These are phyloP conservation scores for Durio zibethinus DNA, from an alignment of 345 rosid genomes.

Conservation along the genomic window DNA sequence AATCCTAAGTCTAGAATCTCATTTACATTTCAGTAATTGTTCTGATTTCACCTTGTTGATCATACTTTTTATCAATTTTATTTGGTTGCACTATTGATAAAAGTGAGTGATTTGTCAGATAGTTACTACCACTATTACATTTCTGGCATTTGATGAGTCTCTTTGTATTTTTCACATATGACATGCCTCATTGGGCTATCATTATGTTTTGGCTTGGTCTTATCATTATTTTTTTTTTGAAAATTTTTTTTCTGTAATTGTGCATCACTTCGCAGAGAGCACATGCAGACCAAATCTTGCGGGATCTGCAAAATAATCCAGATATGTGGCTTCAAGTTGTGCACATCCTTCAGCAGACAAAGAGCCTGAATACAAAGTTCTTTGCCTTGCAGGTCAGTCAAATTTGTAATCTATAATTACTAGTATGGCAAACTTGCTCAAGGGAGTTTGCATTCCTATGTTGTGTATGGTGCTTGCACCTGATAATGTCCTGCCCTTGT, in stretches of 20 bases:
- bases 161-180: neutral
- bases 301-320: conserved; percentile 92
- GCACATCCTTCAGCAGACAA: conserved; percentile 74
- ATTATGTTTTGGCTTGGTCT: neutral
- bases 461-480: neutral
- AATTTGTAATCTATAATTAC: neutral
- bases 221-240: neutral
- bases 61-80: neutral
- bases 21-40: neutral
- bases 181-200: neutral
- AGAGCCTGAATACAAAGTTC: conserved; percentile 89
- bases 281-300: conserved; percentile 92
- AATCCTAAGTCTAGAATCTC: neutral
- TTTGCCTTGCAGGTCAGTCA: conserved; percentile 84
- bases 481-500: neutral
- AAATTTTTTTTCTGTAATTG: neutral
- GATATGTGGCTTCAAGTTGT: conserved; percentile 99
- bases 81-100: neutral
- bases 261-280: conserved; percentile 56
- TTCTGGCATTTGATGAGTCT: neutral
- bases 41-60: neutral
- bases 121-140: neutral
- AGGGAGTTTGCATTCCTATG: neutral
- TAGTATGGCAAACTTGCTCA: neutral
- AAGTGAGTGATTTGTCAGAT: neutral